Evolutionary conservation across 163 green algal species (phyloP).

Genomic region (Coccomyxa subellipsoidea): DNA sequence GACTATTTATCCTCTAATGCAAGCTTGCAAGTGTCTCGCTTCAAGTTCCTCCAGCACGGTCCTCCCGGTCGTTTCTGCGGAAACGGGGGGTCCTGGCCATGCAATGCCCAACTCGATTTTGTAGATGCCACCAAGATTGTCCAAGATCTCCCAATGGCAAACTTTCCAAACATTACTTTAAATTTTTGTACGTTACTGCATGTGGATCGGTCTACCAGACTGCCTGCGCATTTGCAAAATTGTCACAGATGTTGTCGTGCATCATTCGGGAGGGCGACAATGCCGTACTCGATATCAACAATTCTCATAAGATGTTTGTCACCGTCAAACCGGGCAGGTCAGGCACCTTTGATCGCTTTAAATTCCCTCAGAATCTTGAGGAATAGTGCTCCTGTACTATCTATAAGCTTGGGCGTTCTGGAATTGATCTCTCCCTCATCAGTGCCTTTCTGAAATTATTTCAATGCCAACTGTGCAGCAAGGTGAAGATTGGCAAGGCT

Average conservation of each 20-base stretch:
- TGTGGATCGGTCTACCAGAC: too few relatives aligned
- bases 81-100: too few relatives aligned
- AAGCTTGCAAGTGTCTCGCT: too few relatives aligned
- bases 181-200: too few relatives aligned
- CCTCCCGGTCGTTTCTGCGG: too few relatives aligned
- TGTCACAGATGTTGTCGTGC: neutral
- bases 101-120: too few relatives aligned
- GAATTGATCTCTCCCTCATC: neutral
- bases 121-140: too few relatives aligned
- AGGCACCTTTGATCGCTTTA: neutral
- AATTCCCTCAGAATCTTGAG: neutral
- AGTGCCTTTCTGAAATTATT: neutral
- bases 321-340: conserved; percentile 23
- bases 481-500: conserved; percentile 58
- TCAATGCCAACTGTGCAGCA: conserved; percentile 29
- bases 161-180: too few relatives aligned
- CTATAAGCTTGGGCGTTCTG: neutral
- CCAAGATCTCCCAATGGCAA: too few relatives aligned
- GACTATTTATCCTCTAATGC: too few relatives aligned
- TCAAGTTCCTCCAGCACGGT: too few relatives aligned
- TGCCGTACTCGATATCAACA: conserved; percentile 67
- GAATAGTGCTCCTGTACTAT: neutral
- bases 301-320: conserved; percentile 49
- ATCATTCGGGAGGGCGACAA: conserved; percentile 52
- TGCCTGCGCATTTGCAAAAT: too few relatives aligned